Evolutionary conservation across 1,139 yeast genomes (phyloP), one percentile per base, ranked within the genome.

Genomic region (Kurtzmaniella quercitrusa): DNA sequence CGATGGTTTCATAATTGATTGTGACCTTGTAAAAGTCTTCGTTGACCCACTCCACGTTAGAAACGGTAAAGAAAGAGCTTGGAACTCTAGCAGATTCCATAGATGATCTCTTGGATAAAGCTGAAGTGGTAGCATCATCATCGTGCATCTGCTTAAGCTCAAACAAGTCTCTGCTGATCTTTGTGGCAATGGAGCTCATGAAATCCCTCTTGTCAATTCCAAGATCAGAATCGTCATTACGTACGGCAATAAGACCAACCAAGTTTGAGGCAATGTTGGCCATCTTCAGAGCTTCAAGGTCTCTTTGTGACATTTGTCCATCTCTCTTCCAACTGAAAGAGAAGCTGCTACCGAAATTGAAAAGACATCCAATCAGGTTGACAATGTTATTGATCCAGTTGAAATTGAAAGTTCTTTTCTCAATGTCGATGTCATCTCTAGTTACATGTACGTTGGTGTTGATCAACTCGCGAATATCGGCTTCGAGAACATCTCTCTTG

Each of bases 1-100:
- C 60, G 39, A 52, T 42, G 16, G 59, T 55, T 45, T 55, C 50
- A 44, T 55, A 57, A 43, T 58, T 54, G 45, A 61, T 44, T 19
- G 64, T 59, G 33, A 61, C 66, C 53, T 62, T 56, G 51, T 53
- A 62, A 36, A 61, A 51, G 44, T 54, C 59, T 40, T 50, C 63
- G 39, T 51, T 52, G 16, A 61, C 50, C 47, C 46, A 56, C 40
- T 54, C 54, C 39, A 61, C 63, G 39, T 60, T 59, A 33, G 57
- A 50, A 34, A 63, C 62, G 22, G 55, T 49, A 44, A 63, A 58
- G 21, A 56, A 54, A 38, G 67, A 66, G 49, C 57, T 57, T 41
- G 66, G 66, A 47, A 58, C 55, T 21, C 22, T 34, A n/a, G 22
- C 37, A 19, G 26, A 19, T 34, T 34, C 37, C 11, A 40, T 23